These are phyloP conservation scores for Pelargonium myrrhifolium DNA, from an alignment of 441 rosid genomes.

Conservation along the genomic window DNA sequence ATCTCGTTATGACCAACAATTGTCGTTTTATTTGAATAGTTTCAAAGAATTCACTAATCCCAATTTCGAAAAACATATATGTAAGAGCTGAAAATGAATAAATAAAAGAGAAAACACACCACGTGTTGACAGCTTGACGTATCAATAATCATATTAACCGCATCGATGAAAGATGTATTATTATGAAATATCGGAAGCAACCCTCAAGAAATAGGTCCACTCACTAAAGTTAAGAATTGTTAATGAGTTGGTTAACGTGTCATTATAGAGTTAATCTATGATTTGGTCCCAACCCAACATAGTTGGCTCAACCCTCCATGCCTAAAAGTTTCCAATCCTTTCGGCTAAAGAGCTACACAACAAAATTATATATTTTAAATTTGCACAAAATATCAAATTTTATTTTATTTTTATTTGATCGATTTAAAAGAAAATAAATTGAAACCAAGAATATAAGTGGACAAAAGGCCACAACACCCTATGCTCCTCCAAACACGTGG, in stretches of 20 bases:
- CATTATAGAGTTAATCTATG: neutral
- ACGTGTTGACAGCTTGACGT: neutral
- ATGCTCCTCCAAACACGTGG: slow-evolving; percentile 1
- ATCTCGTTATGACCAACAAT: no score
- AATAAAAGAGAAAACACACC: neutral
- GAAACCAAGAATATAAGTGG: neutral
- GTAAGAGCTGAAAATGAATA: neutral
- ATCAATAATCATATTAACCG: neutral
- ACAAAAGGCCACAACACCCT: slow-evolving; percentile 3
- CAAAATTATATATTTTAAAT: neutral
- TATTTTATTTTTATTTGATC: no score
- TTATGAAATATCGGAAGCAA: neutral
- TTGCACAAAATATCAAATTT: neutral
- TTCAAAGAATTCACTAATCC: neutral
- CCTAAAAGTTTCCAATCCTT: slow-evolving; percentile 17
- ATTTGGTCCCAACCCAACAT: slow-evolving; percentile 1
- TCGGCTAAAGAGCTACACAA: slow-evolving; percentile 20
- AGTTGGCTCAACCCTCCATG: neutral
- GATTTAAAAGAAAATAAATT: no score
- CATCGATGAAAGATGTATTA: neutral
- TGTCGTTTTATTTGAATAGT: no score
- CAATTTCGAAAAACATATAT: neutral
- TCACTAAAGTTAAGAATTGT: neutral
- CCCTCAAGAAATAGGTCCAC: neutral
- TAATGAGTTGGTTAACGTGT: neutral